A percentile compares a stretch with the other conserved stretches of the same genome.
Conservation (phyloP, 2,329 filamentous ascomycete genomes). For the Rosellinia necatrix region DNA sequence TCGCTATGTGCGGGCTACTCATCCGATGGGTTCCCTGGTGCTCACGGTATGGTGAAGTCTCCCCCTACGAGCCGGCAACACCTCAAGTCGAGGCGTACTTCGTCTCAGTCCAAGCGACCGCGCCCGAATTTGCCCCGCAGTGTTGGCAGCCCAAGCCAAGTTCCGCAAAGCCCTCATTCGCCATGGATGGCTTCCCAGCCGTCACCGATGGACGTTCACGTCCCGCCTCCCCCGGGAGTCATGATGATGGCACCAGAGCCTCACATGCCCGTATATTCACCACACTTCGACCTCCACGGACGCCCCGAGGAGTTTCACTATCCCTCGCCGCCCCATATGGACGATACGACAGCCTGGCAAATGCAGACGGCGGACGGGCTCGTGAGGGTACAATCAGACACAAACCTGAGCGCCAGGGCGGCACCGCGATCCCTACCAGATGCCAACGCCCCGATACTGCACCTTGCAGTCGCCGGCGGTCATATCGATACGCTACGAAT, state of each 20-base stretch:
- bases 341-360: conserved; percentile 27
- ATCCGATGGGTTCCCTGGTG: conserved; percentile 22
- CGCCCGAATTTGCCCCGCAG: conserved; percentile 27
- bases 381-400: conserved; percentile 18
- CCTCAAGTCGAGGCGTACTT: conserved; percentile 25
- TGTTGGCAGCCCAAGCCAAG: conserved; percentile 23
- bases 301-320: conserved; percentile 32
- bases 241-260: conserved; percentile 29
- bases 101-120: conserved; percentile 26
- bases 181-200: conserved; percentile 27
- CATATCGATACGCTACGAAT: conserved; percentile 34
- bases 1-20: conserved; percentile 20
- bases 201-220: conserved; percentile 25
- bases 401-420: conserved; percentile 20
- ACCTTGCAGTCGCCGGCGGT: conserved; percentile 33
- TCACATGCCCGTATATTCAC: conserved; percentile 27
- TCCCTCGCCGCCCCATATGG: conserved; percentile 30
- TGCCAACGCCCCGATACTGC: conserved; percentile 32
- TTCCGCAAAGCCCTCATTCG: conserved; percentile 28
- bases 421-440: conserved; percentile 30
- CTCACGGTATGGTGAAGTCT: conserved; percentile 22
- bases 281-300: conserved; percentile 28
- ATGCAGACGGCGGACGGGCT: conserved; percentile 19
- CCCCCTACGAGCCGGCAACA: conserved; percentile 25
- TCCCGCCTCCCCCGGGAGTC: conserved; percentile 21